These are phyloP conservation scores for Actinidia polygama DNA, from an alignment of 179 eudicot genomes.

Conservation along the genomic window DNA sequence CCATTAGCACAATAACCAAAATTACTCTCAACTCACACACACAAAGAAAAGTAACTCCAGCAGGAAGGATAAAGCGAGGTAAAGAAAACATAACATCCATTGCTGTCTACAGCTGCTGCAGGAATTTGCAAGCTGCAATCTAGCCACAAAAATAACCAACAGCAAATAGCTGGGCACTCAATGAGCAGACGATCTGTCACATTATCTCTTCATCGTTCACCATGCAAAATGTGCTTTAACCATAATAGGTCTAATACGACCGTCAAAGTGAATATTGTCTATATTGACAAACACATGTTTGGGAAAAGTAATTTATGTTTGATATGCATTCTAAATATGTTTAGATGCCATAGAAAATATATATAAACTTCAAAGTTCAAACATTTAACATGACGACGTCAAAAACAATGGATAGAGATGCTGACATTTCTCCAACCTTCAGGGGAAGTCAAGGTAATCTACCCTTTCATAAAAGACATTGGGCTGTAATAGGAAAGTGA, in stretches of 20 bases:
- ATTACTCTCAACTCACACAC: too few species aligned
- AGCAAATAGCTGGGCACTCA: constrained; percentile 30
- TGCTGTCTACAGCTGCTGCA: too few species aligned
- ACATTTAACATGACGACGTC: neutral
- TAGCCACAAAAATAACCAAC: constrained; percentile 21
- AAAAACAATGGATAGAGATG: neutral
- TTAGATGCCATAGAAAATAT: neutral
- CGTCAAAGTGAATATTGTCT: too few species aligned
- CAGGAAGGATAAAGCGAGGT: too few species aligned
- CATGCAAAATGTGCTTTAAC: neutral
- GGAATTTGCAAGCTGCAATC: too few species aligned
- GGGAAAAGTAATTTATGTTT: neutral
- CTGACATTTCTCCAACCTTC: neutral
- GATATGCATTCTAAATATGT: too few species aligned
- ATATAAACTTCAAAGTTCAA: neutral
- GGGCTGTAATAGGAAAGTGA: too few species aligned
- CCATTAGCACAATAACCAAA: too few species aligned
- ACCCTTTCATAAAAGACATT: too few species aligned
- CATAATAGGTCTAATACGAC: neutral
- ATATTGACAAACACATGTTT: neutral
- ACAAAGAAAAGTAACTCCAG: too few species aligned
- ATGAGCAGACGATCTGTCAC: constrained; percentile 17
- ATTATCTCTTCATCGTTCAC: constrained; percentile 27
- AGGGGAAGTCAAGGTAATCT: too few species aligned
- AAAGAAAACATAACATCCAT: too few species aligned